phyloP scores from a whole-genome alignment of 179 eudicot species.

The Vitellaria paradoxa region DNA sequence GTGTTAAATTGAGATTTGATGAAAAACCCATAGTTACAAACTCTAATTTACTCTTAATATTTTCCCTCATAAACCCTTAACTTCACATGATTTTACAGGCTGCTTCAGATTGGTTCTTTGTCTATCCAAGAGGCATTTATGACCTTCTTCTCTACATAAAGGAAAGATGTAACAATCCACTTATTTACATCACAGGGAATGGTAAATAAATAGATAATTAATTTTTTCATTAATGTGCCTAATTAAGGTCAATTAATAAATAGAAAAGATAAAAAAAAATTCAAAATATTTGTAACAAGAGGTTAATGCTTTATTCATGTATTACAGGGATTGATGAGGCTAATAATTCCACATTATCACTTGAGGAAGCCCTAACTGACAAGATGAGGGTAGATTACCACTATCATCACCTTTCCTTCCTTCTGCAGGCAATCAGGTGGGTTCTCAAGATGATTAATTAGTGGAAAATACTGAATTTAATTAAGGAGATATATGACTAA shows the following conservation, averaged over 20 bases:
- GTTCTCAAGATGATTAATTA: neutral
- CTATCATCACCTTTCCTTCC: constrained; percentile 7
- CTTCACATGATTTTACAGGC: neutral
- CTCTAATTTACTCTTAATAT: neutral
- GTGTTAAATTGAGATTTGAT: too few relatives aligned
- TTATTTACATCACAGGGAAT: constrained; percentile 13
- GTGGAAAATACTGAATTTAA: neutral
- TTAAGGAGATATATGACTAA: too few relatives aligned
- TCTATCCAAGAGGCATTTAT: constrained; percentile 10
- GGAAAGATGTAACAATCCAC: neutral
- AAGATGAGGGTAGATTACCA: constrained; percentile 4
- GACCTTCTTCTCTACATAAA: constrained; percentile 5
- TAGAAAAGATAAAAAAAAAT: neutral
- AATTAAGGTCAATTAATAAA: neutral
- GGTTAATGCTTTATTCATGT: neutral
- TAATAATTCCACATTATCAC: neutral
- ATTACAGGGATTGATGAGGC: neutral
- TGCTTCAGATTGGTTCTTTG: constrained; percentile 7
- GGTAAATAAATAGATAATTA: neutral
- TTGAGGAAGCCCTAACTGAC: constrained; percentile 12
- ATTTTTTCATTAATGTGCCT: neutral
- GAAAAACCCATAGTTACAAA: too few relatives aligned
- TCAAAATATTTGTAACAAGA: too few relatives aligned
- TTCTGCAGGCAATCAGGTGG: constrained; percentile 14
- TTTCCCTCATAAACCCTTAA: neutral